Conservation (phyloP, 176 grass and related monocot genomes). For the Avena sativa region DNA sequence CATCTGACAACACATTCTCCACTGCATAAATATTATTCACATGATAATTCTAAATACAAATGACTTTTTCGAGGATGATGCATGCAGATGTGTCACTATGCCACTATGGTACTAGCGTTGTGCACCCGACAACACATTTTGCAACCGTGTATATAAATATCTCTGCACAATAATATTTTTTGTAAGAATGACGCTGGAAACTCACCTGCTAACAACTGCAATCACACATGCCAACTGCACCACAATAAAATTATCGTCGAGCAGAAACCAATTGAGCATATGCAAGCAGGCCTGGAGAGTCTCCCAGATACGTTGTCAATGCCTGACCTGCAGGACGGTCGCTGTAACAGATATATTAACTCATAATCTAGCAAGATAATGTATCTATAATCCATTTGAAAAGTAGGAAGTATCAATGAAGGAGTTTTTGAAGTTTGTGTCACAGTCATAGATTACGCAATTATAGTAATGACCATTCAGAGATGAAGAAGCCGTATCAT, state of each 20-base stretch:
- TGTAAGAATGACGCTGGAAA: slow-evolving; percentile 41
- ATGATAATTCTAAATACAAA: slow-evolving; percentile 5
- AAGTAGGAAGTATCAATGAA: slow-evolving; percentile 5
- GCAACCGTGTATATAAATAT: slow-evolving; percentile 18
- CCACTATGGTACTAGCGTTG: slow-evolving; percentile 3
- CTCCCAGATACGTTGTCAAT: slow-evolving; percentile 21
- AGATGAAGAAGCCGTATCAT: background rate
- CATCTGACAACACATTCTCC: slow-evolving; percentile 46
- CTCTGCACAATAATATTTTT: slow-evolving; percentile 16
- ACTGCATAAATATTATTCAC: slow-evolving; percentile 34
- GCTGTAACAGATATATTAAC: slow-evolving; percentile 25
- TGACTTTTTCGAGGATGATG: slow-evolving; percentile 37
- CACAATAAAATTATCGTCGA: slow-evolving; percentile 47
- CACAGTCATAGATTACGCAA: background rate
- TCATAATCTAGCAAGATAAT: slow-evolving; percentile 35
- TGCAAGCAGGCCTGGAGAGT: slow-evolving; percentile 14
- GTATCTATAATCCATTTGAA: slow-evolving; percentile 19
- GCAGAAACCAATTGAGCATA: slow-evolving; percentile 22
- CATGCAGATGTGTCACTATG: slow-evolving; percentile 3
- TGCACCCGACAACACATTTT: slow-evolving; percentile 49
- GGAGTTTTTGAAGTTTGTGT: background rate
- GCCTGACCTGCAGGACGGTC: slow-evolving; percentile 33
- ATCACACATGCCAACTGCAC: slow-evolving; percentile 44
- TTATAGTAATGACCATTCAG: slow-evolving; percentile 25
- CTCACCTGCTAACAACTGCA: slow-evolving; percentile 45